phyloP scores from a whole-genome alignment of 768 basidiomycete species.

The Amanita pseudoporphyria region DNA sequence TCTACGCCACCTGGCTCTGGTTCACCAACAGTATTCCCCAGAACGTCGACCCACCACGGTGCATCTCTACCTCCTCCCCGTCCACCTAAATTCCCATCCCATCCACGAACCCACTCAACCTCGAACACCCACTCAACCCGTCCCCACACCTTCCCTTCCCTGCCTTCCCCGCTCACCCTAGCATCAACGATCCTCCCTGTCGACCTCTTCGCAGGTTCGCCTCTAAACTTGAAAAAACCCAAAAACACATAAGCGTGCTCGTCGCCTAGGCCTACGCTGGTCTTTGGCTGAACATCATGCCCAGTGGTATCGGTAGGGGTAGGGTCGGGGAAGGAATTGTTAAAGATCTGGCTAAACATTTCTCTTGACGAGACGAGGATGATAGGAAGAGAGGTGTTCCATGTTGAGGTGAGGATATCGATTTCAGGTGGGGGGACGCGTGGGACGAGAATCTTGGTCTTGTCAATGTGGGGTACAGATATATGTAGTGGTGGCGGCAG shows the following conservation, averaged over 20 bases:
- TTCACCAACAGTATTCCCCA: background rate
- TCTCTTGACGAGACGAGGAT: slow-evolving; percentile 2
- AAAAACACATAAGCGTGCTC: slow-evolving; percentile 7
- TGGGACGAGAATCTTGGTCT: background rate
- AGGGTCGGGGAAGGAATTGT: background rate
- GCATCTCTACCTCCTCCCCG: background rate
- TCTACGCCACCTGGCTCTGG: background rate
- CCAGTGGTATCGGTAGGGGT: background rate
- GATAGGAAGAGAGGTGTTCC: background rate
- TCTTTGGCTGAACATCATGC: no score
- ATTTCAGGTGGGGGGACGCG: slow-evolving; percentile 1
- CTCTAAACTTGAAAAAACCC: slow-evolving; percentile 2
- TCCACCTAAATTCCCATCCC: background rate
- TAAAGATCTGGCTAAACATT: background rate
- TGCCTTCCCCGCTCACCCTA: background rate
- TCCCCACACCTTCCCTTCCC: background rate
- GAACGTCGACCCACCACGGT: slow-evolving; percentile 2
- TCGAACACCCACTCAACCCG: slow-evolving; percentile 5
- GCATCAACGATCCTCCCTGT: background rate
- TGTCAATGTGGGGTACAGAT: no score
- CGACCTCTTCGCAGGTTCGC: background rate
- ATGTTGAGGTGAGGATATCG: slow-evolving; percentile 1
- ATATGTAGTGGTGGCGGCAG: background rate
- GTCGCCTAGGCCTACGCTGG: background rate
- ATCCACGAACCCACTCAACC: background rate